phyloP scores from a whole-genome alignment of 2,329 filamentous ascomycete species.

The Fusarium staphyleae region DNA sequence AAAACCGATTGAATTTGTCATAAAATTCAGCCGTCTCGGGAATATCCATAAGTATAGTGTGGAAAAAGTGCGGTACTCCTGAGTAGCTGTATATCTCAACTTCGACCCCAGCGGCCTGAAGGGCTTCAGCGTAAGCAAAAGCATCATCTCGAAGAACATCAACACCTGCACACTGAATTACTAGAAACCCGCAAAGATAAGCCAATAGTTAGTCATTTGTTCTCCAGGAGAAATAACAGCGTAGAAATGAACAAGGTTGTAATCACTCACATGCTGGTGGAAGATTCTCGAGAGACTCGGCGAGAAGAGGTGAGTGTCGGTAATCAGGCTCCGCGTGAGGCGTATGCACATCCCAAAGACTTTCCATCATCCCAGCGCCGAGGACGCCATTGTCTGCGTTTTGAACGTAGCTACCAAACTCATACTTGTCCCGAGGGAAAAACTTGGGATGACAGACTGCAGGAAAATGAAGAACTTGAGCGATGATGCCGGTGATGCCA shows the following conservation, averaged over 20 bases:
- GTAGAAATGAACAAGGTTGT: neutral
- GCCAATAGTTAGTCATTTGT: neutral
- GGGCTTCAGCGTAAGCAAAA: slow-evolving; percentile 31
- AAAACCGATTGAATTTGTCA: slow-evolving; percentile 16
- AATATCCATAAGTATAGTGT: neutral
- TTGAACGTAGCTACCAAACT: slow-evolving; percentile 36
- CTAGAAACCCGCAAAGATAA: neutral
- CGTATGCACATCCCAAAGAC: slow-evolving; percentile 13
- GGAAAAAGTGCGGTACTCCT: slow-evolving; percentile 38
- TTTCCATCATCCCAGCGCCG: slow-evolving; percentile 12
- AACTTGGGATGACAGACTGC: slow-evolving; percentile 35
- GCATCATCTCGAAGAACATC: slow-evolving; percentile 34
- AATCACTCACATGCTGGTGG: slow-evolving; percentile 28
- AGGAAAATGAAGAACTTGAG: slow-evolving; percentile 35
- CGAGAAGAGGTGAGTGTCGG: slow-evolving; percentile 35
- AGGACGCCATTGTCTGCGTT: slow-evolving; percentile 26
- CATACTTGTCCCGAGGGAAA: slow-evolving; percentile 33
- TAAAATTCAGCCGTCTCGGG: slow-evolving; percentile 9
- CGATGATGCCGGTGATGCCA: slow-evolving; percentile 28
- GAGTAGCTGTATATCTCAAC: slow-evolving; percentile 27
- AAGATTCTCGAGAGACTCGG: slow-evolving; percentile 15
- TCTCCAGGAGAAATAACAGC: neutral
- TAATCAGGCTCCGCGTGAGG: slow-evolving; percentile 18
- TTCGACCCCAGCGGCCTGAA: slow-evolving; percentile 18
- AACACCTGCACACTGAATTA: slow-evolving; percentile 30